Conservation (phyloP, 2,329 filamentous ascomycete species). For the Zymoseptoria brevis region DNA sequence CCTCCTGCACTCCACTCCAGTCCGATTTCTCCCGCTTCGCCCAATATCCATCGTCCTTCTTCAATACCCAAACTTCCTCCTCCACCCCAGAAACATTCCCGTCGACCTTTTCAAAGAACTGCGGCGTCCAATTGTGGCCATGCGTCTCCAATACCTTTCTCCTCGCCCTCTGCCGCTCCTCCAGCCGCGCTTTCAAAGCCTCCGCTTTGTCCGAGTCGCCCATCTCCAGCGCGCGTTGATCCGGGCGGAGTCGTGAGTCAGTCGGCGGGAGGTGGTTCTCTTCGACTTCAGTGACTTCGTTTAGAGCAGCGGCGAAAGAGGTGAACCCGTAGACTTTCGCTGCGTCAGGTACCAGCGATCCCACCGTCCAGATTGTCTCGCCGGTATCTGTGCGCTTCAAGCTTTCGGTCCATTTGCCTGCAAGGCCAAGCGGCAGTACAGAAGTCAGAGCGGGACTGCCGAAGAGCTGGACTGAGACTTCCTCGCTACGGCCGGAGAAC, state of each 20-base stretch:
- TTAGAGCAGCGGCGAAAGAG: slow-evolving; percentile 73
- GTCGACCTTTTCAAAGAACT: slow-evolving; percentile 71
- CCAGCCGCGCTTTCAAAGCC: slow-evolving; percentile 69
- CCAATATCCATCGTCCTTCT: slow-evolving; percentile 84
- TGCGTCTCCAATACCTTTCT: slow-evolving; percentile 67
- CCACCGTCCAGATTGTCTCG: slow-evolving; percentile 69
- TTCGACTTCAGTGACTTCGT: slow-evolving; percentile 80
- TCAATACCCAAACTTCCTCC: slow-evolving; percentile 54
- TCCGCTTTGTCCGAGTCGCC: slow-evolving; percentile 80
- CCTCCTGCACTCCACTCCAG: slow-evolving; percentile 54
- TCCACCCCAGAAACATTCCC: slow-evolving; percentile 23
- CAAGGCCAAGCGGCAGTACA: slow-evolving; percentile 58
- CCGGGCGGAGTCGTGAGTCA: slow-evolving; percentile 74
- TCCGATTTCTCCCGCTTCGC: slow-evolving; percentile 64
- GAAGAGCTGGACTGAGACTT: slow-evolving; percentile 69
- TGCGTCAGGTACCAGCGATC: slow-evolving; percentile 69
- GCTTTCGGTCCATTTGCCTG: slow-evolving; percentile 76
- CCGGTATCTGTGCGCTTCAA: slow-evolving; percentile 58
- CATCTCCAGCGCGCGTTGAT: slow-evolving; percentile 77
- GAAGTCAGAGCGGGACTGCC: slow-evolving; percentile 48
- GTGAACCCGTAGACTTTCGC: slow-evolving; percentile 81
- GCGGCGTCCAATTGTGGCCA: slow-evolving; percentile 64
- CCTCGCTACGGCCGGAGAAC: slow-evolving; percentile 91
- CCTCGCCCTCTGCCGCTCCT: slow-evolving; percentile 74
- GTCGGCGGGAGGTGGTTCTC: slow-evolving; percentile 66